Evolutionary conservation across 179 eudicot species (phyloP).

Genomic region (Carnegiea gigantea): DNA sequence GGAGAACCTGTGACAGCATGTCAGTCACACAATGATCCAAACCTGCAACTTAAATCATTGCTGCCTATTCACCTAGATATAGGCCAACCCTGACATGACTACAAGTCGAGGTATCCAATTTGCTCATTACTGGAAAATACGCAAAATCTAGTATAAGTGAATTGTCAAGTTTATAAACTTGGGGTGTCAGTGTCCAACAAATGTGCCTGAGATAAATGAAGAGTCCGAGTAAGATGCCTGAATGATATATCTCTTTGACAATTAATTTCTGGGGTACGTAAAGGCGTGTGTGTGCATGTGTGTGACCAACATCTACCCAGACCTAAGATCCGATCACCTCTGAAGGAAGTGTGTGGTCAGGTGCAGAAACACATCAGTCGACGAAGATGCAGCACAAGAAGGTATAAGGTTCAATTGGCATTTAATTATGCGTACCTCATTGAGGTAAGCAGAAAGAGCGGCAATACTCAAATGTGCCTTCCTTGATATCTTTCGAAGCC

Average conservation of each 20-base stretch:
- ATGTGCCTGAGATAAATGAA: neutral
- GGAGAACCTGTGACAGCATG: conserved; percentile 62
- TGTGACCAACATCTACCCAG: neutral
- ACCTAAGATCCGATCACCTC: conserved; percentile 1
- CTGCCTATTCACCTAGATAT: neutral
- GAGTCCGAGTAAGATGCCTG: too few species aligned
- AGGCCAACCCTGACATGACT: conserved; percentile 5
- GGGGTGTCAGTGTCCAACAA: neutral
- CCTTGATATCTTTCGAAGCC: conserved; percentile 76
- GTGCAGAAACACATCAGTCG: neutral
- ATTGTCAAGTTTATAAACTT: neutral
- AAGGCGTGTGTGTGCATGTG: neutral
- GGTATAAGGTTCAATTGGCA: conserved; percentile 3
- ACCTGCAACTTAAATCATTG: neutral
- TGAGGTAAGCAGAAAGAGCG: conserved; percentile 83
- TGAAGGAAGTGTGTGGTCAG: neutral
- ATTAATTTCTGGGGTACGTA: too few species aligned
- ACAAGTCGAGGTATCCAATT: neutral
- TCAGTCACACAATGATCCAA: conserved; percentile 6
- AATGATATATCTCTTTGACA: too few species aligned
- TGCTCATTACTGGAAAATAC: neutral
- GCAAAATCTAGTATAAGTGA: neutral
- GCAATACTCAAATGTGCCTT: conserved; percentile 72
- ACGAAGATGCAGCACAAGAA: conserved; percentile 11
- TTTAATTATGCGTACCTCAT: conserved; percentile 54